Evolutionary conservation across 2,329 filamentous ascomycete species (phyloP), one percentile per base, ranked within the genome.

Genomic region (Scedosporium aurantiacum): DNA sequence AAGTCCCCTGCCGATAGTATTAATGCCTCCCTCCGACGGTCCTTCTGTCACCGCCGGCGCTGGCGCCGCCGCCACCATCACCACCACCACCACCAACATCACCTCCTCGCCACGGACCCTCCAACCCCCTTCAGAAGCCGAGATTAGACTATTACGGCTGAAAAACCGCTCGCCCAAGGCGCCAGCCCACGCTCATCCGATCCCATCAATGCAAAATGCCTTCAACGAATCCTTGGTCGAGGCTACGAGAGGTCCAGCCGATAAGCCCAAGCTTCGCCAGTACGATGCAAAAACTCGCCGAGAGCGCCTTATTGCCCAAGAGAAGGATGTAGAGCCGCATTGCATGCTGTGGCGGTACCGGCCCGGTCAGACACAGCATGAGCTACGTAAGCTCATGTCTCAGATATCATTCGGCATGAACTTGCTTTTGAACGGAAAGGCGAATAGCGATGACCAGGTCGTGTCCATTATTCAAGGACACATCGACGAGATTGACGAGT

Each of bases 401-500:
- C 93, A 97, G 73, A 92, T 97, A 67, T 88, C 91, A 1, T 97
- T 97, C 72, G 93, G 94, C 21, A 87, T 97, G 43, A 92, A 97
- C 72, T 79, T 97, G 54, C 76, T 97, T 62, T 84, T 95, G 61
- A 87, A 92, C 68, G 86, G 87, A 63, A 84, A 95, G 71, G 92
- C 94, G 60, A 96, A 93, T 73, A 95, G 90, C 66, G 89, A 96
- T 66, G 81, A 85, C 40, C 90, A 96, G 70, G 93, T 97, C 12
- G 87, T 96, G 65, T 86, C 82, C 65, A 97, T 97, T 60, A 79
- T 97, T 61, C 91, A 97, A 70, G 86, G 84, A 14, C 93, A 97
- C 72, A 94, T 97, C 63, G 90, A 96, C 69, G 93, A 97, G 72
- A 84, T 97, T 32, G 94, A 97, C 73, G 87, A 88, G 68, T 97